These are phyloP conservation scores for Flagelloscypha sp. DNA, from an alignment of 768 basidiomycete genomes.

Conservation along the genomic window DNA sequence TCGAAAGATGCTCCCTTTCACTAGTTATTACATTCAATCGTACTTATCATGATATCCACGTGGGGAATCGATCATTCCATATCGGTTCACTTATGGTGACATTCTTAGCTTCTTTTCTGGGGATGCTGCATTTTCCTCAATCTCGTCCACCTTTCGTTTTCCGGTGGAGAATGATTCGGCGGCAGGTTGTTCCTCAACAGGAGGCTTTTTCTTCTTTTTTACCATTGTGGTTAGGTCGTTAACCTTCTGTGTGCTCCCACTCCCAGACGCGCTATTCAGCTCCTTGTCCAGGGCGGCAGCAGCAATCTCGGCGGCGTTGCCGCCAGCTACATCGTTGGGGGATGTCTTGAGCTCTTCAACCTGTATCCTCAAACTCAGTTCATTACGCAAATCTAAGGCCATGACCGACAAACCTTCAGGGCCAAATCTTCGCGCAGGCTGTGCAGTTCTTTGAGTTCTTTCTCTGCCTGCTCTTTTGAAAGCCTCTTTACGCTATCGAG, in stretches of 20 bases:
- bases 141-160: constrained; percentile 71
- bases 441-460: constrained; percentile 71
- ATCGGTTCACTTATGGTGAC: not conserved
- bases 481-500: constrained; percentile 64
- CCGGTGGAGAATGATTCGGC: constrained; percentile 17
- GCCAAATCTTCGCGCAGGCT: constrained; percentile 76
- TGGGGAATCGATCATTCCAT: constrained; percentile 1
- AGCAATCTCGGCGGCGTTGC: constrained; percentile 61
- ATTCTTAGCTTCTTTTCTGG: constrained; percentile 67
- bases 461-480: constrained; percentile 65
- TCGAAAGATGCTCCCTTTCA: too few species aligned
- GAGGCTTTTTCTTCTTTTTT: constrained; percentile 75
- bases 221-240: constrained; percentile 83
- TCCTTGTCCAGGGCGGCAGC: constrained; percentile 67
- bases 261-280: constrained; percentile 39
- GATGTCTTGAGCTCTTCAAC: constrained; percentile 86
- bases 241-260: constrained; percentile 36
- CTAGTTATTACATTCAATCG: too few species aligned
- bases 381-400: not conserved
- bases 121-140: constrained; percentile 33
- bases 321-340: constrained; percentile 48
- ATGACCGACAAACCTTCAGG: constrained; percentile 50
- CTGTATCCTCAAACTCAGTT: constrained; percentile 29
- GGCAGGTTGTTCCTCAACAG: constrained; percentile 26
- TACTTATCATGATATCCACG: too few species aligned